Evolutionary conservation across 352 stramenopile species (phyloP), one percentile per base, ranked within the genome.

Genomic region (Pythium phragmiticola): DNA sequence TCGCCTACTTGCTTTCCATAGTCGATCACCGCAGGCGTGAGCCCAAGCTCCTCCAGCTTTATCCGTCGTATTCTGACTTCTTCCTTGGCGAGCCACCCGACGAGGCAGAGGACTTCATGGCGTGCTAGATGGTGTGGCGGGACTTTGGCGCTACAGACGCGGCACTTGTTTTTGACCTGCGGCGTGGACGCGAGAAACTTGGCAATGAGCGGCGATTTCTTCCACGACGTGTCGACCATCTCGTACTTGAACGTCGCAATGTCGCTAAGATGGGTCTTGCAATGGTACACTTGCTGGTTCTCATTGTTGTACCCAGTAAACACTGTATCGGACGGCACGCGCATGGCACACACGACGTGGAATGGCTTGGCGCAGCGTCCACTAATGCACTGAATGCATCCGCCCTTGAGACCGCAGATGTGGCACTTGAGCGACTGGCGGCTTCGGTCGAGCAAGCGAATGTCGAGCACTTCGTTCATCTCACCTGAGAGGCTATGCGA

Each of bases 341-440:
- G 82, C 63, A 94, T 80, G 3, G 85, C 87, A 57, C 89, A 97
- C 7, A 89, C 63, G 7, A 92, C 80, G 60, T 96, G 89, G 70
- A 95, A 97, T 16, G 88, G 65, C 52, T 78, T 80, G 45, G 88
- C 76, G 54, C 89, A 97, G 28, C 88, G 84, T 0, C 87, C 88
- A 45, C 82, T 94, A 13, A 92, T 73, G 60, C 89, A 97, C 69
- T 97, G 89, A 58, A 96, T 95, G 65, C 88, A 96, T 7, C 80
- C 82, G 52, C 88, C 84, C 30, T 86, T 84, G 36, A 84, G 60
- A n/a, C 83, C 79, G 52, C 89, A 97, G n/a, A 97, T 68, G 14
- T 87, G 48, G 63, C 88, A 97, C 37, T 84, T 85, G 28, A 97
- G 68, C 6, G 67, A 72, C 53, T 85, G 88, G 41, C 89, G 82